Base-by-base conservation (phyloP, 768 basidiomycete genomes). In the Pulveroboletus ravenelii region DNA sequence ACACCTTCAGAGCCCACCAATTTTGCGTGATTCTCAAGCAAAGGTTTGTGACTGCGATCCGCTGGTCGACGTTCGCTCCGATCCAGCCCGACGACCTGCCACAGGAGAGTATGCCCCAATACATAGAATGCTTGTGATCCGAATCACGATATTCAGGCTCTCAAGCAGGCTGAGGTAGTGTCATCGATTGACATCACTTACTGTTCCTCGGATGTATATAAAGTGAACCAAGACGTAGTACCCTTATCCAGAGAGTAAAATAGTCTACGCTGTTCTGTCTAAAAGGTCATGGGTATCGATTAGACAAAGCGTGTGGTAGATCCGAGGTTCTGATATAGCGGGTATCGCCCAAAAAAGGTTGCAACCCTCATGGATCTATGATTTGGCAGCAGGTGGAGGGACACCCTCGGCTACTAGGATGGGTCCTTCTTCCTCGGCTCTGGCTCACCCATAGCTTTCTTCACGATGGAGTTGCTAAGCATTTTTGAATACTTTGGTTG, bases 401-500 rank as follows among this genome's bases (percentile, higher is more conserved):
- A 53, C 45, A 14, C 64, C 66, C 29, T 70, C 66, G n/a, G n/a
- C 56, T 35, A 70, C 51, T 43, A 62, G 48, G 29, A 68, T 43
- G 4, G 68, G 60, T n/a, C n/a, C 35, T 47, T 55, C 15, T 56
- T 54, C 47, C 39, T 49, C 3, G 61, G 56, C 15, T 68, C 69
- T 14, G 80, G 79, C 46, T 79, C 77, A 7, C 91, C 90, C 70
- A 93, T 77, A 1, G 80, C 77, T 54, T 85, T 78, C 48, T 75
- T 77, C 1, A 92, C 66, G 3, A 77, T 74, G 2, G 69, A 71
- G 34, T 78, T 77, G 56, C 82, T 81, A 25, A 96, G 74, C 44
- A 93, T 73, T 50, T 84, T 81, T 3, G 93, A 88, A 60, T 94
- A 93, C 51, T 81, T 83, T 1, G 94, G 94, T 60, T 97, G 92